phyloP scores from a whole-genome alignment of 2,329 filamentous ascomycete species.

The Fusarium succisae region DNA sequence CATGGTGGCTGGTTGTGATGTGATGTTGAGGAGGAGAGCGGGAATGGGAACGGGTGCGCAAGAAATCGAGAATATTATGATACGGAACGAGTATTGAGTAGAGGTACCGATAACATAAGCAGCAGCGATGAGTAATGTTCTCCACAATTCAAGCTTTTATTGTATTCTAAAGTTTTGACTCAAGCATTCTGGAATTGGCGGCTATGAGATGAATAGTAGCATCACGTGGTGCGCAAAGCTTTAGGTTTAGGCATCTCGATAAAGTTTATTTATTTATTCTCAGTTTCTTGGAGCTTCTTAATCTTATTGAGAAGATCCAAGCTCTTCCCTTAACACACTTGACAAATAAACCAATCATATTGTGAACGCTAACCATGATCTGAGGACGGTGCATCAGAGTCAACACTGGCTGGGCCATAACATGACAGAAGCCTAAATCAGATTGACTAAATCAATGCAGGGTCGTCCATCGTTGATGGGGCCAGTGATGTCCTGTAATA shows the following conservation, averaged over 20 bases:
- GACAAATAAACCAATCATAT: accelerated
- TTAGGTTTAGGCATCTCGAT: neutral
- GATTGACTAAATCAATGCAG: neutral
- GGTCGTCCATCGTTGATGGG: neutral
- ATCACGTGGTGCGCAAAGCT: accelerated
- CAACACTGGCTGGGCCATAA: neutral
- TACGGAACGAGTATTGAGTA: neutral
- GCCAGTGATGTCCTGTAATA: neutral
- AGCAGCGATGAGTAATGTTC: accelerated
- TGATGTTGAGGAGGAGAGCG: neutral
- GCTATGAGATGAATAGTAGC: neutral
- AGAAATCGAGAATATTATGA: neutral
- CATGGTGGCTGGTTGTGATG: neutral
- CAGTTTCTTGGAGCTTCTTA: accelerated
- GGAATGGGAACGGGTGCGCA: accelerated
- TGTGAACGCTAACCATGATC: neutral
- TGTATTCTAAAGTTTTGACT: too few species aligned
- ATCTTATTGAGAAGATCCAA: accelerated
- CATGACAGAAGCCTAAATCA: neutral
- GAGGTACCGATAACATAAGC: neutral
- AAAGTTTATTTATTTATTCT: accelerated
- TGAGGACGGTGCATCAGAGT: neutral
- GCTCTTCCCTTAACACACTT: neutral
- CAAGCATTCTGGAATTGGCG: neutral
- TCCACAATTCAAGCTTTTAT: neutral